These are phyloP conservation scores for Talaromyces wortmannii DNA, from an alignment of 495 filamentous ascomycete genomes.

Conservation along the genomic window DNA sequence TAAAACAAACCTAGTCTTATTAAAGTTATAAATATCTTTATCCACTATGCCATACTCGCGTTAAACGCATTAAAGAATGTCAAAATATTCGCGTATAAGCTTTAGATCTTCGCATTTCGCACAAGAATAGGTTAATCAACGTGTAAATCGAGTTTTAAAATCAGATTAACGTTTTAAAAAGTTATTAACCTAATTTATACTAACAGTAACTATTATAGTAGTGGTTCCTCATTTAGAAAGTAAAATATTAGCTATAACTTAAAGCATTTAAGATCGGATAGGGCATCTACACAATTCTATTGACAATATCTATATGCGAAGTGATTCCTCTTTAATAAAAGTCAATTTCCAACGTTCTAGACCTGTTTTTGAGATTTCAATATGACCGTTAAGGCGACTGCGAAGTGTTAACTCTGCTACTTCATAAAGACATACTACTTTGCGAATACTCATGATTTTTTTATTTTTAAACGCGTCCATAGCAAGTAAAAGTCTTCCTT, in stretches of 20 bases:
- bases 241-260: not conserved
- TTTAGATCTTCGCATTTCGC: slow-evolving; percentile 5
- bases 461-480: not conserved
- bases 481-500: not conserved
- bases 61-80: slow-evolving; percentile 6
- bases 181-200: not conserved
- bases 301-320: not conserved
- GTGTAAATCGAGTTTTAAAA: not conserved
- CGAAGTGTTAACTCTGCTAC: not conserved
- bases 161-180: not conserved
- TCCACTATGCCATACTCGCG: slow-evolving; percentile 8
- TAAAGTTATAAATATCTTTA: too few relatives aligned
- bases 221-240: not conserved
- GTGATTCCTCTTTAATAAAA: not conserved
- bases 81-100: slow-evolving; percentile 6
- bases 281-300: not conserved
- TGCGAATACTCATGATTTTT: not conserved
- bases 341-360: not conserved
- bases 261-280: not conserved
- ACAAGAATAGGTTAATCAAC: not conserved
- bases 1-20: too few relatives aligned
- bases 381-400: not conserved
- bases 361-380: not conserved
- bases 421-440: not conserved
- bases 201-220: not conserved